Base-by-base conservation (phyloP, 768 basidiomycete species). In the Mycena amicta region DNA sequence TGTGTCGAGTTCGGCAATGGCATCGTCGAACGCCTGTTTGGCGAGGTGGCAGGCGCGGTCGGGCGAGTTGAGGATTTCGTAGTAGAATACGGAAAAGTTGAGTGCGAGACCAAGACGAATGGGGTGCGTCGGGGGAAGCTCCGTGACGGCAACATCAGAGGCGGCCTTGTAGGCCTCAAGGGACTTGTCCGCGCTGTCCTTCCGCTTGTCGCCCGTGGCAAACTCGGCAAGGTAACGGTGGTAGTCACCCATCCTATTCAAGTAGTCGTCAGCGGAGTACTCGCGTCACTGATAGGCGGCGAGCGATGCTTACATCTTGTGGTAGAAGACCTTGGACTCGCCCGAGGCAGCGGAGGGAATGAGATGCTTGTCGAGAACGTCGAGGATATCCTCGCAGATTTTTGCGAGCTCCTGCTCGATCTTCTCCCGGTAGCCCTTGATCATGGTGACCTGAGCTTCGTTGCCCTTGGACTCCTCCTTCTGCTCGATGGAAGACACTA, bases 71-170 rank as follows among this genome's bases (percentile, higher is more conserved):
- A 97, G 88, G 74, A 98, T 97, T 78, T 98, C 95, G 80, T 97
- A 97, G 86, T 98, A 98, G 85, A 98, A 98, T 50, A 98, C 95
- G 53, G 94, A 97, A 87, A 98, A 98, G 86, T 98, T 98, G 71
- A 98, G 84, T 46, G 95, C 95, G 55, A 98, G 91, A 76, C 96
- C 96, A 63, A 98, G 92, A 71, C 95, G 95, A 78, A 98, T 98
- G 63, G 95, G 95, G 80, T 97, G 95, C 72, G 95, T 97, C 28
- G 92, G 91, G 25, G 90, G 93, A 43, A 98, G 90, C 77, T 97
- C 93, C 51, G 90, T 94, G 68, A 95, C 90, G 67, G 95, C 95
- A 73, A 98, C 94, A 63, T 96, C 93, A 50, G 95, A 97, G 53
- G 95, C 95, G 53, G 92, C 91, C 87, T 98, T 97, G 89, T 98